Evolutionary conservation across 192 early-diverging fungal species (phyloP).

Genomic region (Linnemannia hyalina): DNA sequence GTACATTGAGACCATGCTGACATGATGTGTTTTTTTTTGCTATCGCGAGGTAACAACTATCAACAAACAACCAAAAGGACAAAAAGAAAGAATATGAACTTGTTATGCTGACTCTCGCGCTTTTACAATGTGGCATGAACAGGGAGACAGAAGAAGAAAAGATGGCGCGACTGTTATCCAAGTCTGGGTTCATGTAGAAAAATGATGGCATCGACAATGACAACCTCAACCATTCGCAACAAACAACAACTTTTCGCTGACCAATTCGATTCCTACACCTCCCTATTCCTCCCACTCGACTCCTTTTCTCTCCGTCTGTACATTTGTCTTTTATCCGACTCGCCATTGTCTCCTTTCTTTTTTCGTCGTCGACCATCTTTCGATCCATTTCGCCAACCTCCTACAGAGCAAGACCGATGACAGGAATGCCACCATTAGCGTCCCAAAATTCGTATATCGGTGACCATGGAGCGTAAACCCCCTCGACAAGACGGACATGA

Average conservation of each 20-base stretch:
- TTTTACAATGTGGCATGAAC: constrained; percentile 7
- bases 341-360: background rate
- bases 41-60: background rate
- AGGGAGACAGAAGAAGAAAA: constrained; percentile 88
- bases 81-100: background rate
- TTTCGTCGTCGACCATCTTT: background rate
- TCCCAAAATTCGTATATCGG: background rate
- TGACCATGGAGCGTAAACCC: background rate
- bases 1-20: background rate
- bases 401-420: constrained; percentile 9
- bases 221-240: background rate
- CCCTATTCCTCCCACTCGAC: background rate
- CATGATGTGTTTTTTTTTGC: background rate
- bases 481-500: background rate
- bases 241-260: background rate
- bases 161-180: constrained; percentile 78
- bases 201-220: background rate
- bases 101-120: background rate
- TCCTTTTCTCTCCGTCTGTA: background rate
- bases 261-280: background rate
- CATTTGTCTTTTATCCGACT: background rate
- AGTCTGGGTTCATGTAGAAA: constrained; percentile 82
- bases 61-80: background rate
- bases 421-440: constrained; percentile 2
- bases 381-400: background rate